Evolutionary conservation across 1,284 basidiomycete species (phyloP), one percentile per base, ranked within the genome.

Genomic region (Chalciporus sp.): DNA sequence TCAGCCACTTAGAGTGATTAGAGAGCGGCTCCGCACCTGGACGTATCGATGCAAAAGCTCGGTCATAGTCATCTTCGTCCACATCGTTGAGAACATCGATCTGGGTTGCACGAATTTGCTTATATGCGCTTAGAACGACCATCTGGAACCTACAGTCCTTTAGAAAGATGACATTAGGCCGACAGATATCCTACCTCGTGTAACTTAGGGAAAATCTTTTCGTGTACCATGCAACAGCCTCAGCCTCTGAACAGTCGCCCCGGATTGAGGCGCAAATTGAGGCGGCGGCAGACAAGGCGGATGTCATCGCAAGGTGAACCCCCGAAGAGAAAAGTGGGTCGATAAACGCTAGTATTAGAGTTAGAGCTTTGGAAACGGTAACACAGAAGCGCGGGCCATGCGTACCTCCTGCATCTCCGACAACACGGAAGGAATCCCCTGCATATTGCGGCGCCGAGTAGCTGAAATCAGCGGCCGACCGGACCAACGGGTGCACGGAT

Each of bases 331-430:
- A 85, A 67, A 83, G 80, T 0, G 83, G 83, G 56, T 85, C 83
- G 51, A 85, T 85, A 65, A 85, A 85, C 1, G 83, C 83, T 84
- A 31, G 11, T 45, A n/a, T 7, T 16, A 28, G 39, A 45, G 28
- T 61, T 3, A 46, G 40, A 39, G 17, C n/a, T 20, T 7, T 16
- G 31, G 29, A 5, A 9, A 33, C 35, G 17, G n/a, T 12, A 12
- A 39, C 1, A 23, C 26, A 14, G 5, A 23, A 16, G 14, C 42
- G 37, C n/a, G n/a, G n/a, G n/a, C n/a, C 49, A 10, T 12, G 33
- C 55, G 20, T 42, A 87, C 88, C 85, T 60, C 84, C 88, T 2
- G 89, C 88, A 65, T 91, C 89, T 6, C 88, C 88, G 16, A 86
- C 69, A 42, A 90, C 79, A 52, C 88, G 76, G 61, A 79, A 89